Evolutionary conservation across 2,329 filamentous ascomycete species (phyloP).

Genomic region (Parascedosporium putredinis): DNA sequence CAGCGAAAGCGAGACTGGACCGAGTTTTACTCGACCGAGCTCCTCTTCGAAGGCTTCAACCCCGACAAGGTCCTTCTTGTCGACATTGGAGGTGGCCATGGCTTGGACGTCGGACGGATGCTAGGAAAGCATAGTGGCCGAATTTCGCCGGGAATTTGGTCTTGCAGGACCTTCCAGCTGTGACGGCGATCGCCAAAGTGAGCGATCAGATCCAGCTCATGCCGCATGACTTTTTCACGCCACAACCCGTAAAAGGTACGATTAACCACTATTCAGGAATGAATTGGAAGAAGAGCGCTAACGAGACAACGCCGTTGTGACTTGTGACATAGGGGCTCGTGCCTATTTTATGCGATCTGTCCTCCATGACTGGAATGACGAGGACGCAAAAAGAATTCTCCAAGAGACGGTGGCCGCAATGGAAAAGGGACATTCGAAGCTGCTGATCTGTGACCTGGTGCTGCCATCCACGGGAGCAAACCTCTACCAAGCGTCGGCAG

Average conservation of each 20-base stretch:
- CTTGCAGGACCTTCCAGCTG: constrained; percentile 35
- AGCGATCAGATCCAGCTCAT: constrained; percentile 22
- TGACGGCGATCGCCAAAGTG: constrained; percentile 24
- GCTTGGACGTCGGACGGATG: no score
- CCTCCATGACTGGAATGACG: constrained; percentile 22
- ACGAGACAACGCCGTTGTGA: no score
- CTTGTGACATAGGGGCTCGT: no score
- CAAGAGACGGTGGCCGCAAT: constrained; percentile 18
- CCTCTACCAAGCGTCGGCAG: constrained; percentile 18
- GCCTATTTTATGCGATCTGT: constrained; percentile 26
- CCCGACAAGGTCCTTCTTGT: no score
- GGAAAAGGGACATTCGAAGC: constrained; percentile 20
- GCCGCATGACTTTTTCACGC: constrained; percentile 19
- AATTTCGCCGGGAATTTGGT: no score
- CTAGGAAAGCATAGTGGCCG: no score
- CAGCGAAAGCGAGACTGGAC: no score
- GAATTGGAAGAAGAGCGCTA: no score
- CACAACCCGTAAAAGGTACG: constrained; percentile 22
- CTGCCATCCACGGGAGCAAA: constrained; percentile 20
- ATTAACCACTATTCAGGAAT: no score
- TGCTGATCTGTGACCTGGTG: constrained; percentile 23
- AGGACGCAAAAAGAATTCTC: constrained; percentile 18
- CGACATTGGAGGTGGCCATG: no score
- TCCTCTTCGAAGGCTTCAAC: no score
- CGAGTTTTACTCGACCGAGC: no score